phyloP scores from a whole-genome alignment of 2,329 filamentous ascomycete genomes.

The Didymella glomerata region DNA sequence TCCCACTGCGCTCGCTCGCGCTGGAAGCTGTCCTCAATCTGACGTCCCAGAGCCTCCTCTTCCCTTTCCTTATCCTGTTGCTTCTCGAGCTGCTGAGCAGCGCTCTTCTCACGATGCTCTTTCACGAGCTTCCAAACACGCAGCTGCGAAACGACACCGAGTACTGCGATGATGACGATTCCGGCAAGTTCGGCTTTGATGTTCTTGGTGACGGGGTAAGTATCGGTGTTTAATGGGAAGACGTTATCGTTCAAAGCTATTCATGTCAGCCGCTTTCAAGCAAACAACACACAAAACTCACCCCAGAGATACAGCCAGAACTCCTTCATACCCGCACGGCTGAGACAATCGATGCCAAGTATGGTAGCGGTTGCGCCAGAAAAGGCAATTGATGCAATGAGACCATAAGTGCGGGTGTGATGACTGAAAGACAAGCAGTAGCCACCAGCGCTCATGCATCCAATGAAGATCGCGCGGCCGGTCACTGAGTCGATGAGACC shows the following conservation, averaged over 20 bases:
- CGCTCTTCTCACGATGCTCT: slow-evolving; percentile 58
- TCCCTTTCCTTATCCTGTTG: slow-evolving; percentile 68
- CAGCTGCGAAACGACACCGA: slow-evolving; percentile 84
- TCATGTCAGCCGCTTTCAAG: slow-evolving; percentile 24
- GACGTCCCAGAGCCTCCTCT: slow-evolving; percentile 75
- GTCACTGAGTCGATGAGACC: slow-evolving; percentile 72
- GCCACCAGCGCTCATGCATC: slow-evolving; percentile 70
- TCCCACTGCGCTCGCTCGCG: slow-evolving; percentile 78
- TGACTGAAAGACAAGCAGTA: slow-evolving; percentile 77
- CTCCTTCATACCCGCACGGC: slow-evolving; percentile 88
- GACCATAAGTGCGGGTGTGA: slow-evolving; percentile 77
- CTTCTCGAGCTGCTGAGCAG: slow-evolving; percentile 59
- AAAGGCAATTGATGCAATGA: slow-evolving; percentile 81
- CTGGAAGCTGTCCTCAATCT: slow-evolving; percentile 68
- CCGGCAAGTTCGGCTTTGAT: slow-evolving; percentile 85
- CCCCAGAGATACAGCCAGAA: slow-evolving; percentile 95
- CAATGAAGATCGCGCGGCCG: slow-evolving; percentile 78
- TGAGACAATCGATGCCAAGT: slow-evolving; percentile 90
- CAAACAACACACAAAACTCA: slow-evolving; percentile 46
- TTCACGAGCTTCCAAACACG: slow-evolving; percentile 84
- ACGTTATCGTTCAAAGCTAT: slow-evolving; percentile 73
- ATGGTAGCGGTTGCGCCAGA: slow-evolving; percentile 80
- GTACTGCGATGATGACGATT: slow-evolving; percentile 75
- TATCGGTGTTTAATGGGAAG: slow-evolving; percentile 78
- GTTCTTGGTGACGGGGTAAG: slow-evolving; percentile 85